Percentiles rank a stretch among this genome's conserved stretches.
Conservation (phyloP, 805 yeast species). For the Saccharomycopsis schoenii region DNA sequence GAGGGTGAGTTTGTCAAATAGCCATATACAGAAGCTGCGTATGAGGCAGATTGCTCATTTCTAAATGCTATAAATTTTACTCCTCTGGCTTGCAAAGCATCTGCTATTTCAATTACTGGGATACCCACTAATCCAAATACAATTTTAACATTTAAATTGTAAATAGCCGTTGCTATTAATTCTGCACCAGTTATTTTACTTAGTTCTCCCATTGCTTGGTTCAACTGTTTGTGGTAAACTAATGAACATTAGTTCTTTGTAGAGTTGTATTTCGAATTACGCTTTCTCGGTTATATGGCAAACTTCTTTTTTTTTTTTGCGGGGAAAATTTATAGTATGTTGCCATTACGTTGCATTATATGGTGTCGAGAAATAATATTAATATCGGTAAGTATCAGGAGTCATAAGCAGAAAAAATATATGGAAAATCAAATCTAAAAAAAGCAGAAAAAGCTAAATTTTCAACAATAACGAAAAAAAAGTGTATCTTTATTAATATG, state of each 20-base stretch:
- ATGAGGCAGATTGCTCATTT: slow-evolving; percentile 67
- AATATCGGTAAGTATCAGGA: no score
- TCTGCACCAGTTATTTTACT: slow-evolving; percentile 29
- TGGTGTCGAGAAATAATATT: no score
- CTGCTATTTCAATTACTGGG: slow-evolving; percentile 64
- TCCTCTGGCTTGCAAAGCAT: slow-evolving; percentile 43
- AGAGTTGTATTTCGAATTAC: no score
- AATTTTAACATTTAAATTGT: slow-evolving; percentile 40
- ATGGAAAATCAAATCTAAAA: no score
- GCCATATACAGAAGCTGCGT: slow-evolving; percentile 67
- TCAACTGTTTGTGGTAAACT: not conserved
- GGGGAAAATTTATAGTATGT: not conserved
- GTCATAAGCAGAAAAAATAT: no score
- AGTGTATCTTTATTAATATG: not conserved
- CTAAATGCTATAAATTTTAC: slow-evolving; percentile 51
- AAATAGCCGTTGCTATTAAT: slow-evolving; percentile 39
- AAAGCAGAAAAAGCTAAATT: no score
- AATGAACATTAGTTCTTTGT: no score
- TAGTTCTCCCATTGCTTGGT: not conserved
- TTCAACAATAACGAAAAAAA: no score
- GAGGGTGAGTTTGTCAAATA: slow-evolving; percentile 58
- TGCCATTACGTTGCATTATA: no score
- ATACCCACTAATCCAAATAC: slow-evolving; percentile 70
- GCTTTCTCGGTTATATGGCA: no score
- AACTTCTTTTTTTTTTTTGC: not conserved